phyloP scores from a whole-genome alignment of 176 grass and related monocot species.

The Oryza coarctata region DNA sequence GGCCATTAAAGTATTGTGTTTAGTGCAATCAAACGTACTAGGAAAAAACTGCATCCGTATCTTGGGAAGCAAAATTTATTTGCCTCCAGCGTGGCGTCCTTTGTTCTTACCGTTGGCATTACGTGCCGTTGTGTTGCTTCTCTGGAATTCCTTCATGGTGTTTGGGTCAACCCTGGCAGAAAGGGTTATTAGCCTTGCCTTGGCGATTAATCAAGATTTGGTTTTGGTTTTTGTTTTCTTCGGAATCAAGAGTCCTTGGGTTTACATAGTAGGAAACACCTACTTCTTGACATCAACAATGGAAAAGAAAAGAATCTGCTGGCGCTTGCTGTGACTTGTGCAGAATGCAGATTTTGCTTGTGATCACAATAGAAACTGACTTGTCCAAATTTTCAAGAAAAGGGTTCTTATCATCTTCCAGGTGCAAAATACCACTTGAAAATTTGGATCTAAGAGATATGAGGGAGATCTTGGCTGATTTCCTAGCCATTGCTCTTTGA shows the following conservation, averaged over 20 bases:
- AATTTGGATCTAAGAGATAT: conserved; percentile 8
- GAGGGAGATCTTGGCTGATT: conserved; percentile 6
- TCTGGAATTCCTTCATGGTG: neutral
- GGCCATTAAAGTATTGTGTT: neutral
- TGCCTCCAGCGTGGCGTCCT: conserved; percentile 12
- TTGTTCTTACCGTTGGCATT: conserved; percentile 32
- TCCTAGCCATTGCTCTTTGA: neutral
- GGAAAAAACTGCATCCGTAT: conserved; percentile 31
- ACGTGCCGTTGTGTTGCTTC: conserved; percentile 4
- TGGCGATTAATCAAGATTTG: conserved; percentile 15
- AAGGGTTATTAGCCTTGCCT: conserved; percentile 18
- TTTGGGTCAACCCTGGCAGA: conserved; percentile 17
- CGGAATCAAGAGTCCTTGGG: conserved; percentile 25
- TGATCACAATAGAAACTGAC: neutral
- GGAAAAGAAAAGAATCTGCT: neutral
- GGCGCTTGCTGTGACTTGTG: neutral
- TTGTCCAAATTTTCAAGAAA: too few relatives aligned
- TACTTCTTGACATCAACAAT: conserved; percentile 1
- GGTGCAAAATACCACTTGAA: too few relatives aligned
- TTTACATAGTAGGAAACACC: neutral
- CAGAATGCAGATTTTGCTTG: conserved; percentile 25
- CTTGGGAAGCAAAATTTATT: neutral
- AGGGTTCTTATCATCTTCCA: too few relatives aligned
- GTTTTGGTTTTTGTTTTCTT: conserved; percentile 28
- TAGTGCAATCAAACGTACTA: conserved; percentile 25